Conservation (phyloP, 352 stramenopile genomes). For the Globisporangium heterothallicum region DNA sequence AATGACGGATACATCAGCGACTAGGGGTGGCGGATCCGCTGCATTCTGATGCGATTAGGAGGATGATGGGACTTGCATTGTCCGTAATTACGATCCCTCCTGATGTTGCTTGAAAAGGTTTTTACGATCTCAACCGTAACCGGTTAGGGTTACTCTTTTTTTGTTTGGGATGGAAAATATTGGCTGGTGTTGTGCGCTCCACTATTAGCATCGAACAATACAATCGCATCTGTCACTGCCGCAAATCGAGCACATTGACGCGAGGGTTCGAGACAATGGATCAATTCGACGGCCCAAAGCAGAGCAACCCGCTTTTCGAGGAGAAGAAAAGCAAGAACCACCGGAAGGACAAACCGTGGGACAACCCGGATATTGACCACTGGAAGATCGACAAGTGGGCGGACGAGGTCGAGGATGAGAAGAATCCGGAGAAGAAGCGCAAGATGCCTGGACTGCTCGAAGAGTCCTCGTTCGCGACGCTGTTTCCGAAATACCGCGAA, state of each 20-base stretch:
- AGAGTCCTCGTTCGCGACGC: constrained; percentile 98
- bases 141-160: neutral
- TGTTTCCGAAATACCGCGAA: constrained; percentile 99
- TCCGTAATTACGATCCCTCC: neutral
- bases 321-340: constrained; percentile 89
- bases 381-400: constrained; percentile 94
- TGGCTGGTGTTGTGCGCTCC: neutral
- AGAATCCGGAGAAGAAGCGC: constrained; percentile 62
- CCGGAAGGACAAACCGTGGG: constrained; percentile 98
- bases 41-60: neutral
- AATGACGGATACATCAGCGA: no score
- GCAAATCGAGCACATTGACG: no score
- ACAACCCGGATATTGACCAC: constrained; percentile 97
- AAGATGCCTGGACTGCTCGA: constrained; percentile 90
- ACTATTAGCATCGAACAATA: neutral
- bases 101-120: neutral
- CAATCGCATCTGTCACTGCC: no score
- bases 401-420: constrained; percentile 76
- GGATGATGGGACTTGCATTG: neutral
- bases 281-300: constrained; percentile 56
- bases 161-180: neutral
- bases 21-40: neutral
- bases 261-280: constrained; percentile 60
- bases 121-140: no score
- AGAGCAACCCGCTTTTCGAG: constrained; percentile 38